Base-by-base conservation (phyloP, 2,329 filamentous ascomycete genomes). In the Cercospora citrullina region DNA sequence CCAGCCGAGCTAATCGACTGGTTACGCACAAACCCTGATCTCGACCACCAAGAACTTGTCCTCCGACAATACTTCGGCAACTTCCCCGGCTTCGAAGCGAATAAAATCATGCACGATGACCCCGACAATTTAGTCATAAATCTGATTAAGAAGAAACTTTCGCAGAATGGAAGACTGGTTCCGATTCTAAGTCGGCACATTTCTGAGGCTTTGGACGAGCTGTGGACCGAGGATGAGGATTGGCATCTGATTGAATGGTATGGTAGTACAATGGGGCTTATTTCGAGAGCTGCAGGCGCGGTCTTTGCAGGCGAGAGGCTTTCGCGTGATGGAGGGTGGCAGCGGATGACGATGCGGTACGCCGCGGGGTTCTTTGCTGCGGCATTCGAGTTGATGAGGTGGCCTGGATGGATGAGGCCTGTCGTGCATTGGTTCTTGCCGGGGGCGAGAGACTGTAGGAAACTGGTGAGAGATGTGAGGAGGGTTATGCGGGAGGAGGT, bases 321-420 rank as follows among this genome's bases (percentile, higher is more conserved):
- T 6, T 79, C 78, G 62, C 75, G 76, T 26, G 80, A 82, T 65
- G 72, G 77, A 64, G 72, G 77, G 63, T 84, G 82, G 82, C 73
- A 83, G 12, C 66, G 76, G 0, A 75, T 77, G 3, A 73, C 77
- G 21, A 76, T 73, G 14, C 66, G 72, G 39, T 83, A 81, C 72
- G 79, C 81, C 1, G 71, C 77, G 51, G 77, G 80, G 21, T 68
- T 79, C 0, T 79, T 80, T 26, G 67, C 75, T 1, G 79, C 4
- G 67, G 77, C 23, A 51, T 77, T 26, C 61, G 77, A 5, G 73
- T 82, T 7, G 78, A 79, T 33, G 72, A 75, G 31, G 72, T 78
- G 66, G 42, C 81, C 81, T 10, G 64, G 68, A 0, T 74, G 77
- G 36, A 65, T 80, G 6, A 78, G 78, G 21, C 77, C 78, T 1